A percentile compares a stretch with the other conserved stretches of the same genome.
phyloP scores from a whole-genome alignment of 169 alveolate species.

The Cryptosporidium viatorum region DNA sequence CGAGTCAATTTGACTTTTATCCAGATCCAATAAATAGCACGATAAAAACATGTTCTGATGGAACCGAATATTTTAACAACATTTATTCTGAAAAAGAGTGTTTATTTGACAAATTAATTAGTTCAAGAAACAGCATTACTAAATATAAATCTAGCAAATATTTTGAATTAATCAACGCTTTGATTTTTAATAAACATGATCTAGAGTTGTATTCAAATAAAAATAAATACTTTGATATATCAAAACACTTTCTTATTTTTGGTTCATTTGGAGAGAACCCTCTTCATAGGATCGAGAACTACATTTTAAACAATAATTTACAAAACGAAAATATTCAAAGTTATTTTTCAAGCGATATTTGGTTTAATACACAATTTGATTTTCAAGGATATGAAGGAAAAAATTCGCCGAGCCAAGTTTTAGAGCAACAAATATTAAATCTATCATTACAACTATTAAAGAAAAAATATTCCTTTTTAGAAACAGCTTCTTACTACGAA shows the following conservation, averaged over 20 bases:
- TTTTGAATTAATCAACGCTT: neutral
- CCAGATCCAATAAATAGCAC: neutral
- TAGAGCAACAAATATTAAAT: neutral
- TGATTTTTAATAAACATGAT: neutral
- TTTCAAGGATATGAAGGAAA: neutral
- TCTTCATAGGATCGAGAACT: neutral
- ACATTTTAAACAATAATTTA: neutral
- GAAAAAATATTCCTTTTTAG: neutral
- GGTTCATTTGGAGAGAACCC: slow-evolving; percentile 28
- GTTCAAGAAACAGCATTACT: neutral
- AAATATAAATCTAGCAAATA: neutral
- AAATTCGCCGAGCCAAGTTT: neutral
- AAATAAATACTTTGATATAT: neutral
- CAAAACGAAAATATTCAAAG: neutral
- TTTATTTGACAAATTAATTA: neutral
- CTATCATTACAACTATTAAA: neutral
- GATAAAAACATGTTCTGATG: neutral
- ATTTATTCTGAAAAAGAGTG: slow-evolving; percentile 2
- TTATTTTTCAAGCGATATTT: slow-evolving; percentile 1
- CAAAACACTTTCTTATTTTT: slow-evolving; percentile 5
- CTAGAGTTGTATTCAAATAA: neutral
- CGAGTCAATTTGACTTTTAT: no score
- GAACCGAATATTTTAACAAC: neutral
- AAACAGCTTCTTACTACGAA: neutral
- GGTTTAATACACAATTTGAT: slow-evolving; percentile 18